These are phyloP conservation scores for Neophaeococcomyces aloes DNA, from an alignment of 2,329 filamentous ascomycete species.

Conservation along the genomic window DNA sequence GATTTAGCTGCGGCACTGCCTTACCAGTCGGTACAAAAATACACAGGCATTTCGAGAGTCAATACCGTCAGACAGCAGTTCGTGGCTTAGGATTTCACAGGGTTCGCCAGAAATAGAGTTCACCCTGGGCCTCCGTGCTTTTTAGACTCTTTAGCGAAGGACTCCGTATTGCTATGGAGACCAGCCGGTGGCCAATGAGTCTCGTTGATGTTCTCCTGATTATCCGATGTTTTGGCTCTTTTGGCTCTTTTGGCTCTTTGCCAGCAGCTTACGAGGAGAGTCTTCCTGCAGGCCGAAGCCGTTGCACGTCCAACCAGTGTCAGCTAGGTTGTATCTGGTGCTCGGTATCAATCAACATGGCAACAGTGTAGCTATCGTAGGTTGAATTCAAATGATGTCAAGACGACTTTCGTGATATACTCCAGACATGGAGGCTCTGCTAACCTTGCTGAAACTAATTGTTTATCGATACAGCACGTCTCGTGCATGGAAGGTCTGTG, in stretches of 20 bases:
- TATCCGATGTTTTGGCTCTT: background rate
- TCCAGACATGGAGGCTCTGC: background rate
- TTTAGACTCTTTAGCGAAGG: too few relatives aligned
- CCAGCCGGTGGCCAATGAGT: background rate
- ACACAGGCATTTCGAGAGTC: background rate
- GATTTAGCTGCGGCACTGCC: background rate
- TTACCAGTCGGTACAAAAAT: background rate
- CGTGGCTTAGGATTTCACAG: slow-evolving; percentile 2
- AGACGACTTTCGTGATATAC: too few relatives aligned
- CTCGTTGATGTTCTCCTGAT: slow-evolving; percentile 1
- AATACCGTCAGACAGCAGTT: slow-evolving; percentile 3
- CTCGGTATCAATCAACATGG: background rate
- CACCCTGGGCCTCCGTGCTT: too few relatives aligned
- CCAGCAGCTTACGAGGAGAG: background rate
- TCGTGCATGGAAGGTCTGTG: background rate
- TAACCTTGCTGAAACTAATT: background rate
- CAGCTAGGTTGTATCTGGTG: background rate
- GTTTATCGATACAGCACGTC: slow-evolving; percentile 8
- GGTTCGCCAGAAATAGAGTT: background rate
- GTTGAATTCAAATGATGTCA: background rate
- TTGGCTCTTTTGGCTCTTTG: background rate
- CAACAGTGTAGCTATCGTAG: background rate
- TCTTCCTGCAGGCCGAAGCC: background rate
- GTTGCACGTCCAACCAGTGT: slow-evolving; percentile 6
- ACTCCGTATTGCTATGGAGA: slow-evolving; percentile 9